These are phyloP conservation scores for Domatiomyces catenatus DNA, from an alignment of 2,329 filamentous ascomycete genomes.

Conservation along the genomic window DNA sequence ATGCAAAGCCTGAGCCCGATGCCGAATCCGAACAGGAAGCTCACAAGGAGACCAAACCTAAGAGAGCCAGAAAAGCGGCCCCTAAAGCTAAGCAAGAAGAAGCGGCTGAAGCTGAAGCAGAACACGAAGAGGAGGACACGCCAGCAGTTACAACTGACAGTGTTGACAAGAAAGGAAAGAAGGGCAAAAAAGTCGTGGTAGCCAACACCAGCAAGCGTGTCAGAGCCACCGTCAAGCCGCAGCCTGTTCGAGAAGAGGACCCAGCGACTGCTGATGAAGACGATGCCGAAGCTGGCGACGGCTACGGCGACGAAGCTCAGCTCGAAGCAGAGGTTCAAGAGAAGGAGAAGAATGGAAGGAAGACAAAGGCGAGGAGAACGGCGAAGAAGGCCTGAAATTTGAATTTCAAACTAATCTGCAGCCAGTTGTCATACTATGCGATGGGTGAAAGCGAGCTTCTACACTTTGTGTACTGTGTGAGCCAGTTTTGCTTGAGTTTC, in stretches of 20 bases:
- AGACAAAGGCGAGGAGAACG: constrained; percentile 4
- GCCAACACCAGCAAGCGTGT: neutral
- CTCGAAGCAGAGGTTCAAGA: constrained; percentile 16
- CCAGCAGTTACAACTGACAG: too few relatives aligned
- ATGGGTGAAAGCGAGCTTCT: too few relatives aligned
- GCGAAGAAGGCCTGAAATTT: neutral
- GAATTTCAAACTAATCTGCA: neutral
- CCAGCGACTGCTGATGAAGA: constrained; percentile 10
- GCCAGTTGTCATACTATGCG: too few relatives aligned
- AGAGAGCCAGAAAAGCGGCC: constrained; percentile 10
- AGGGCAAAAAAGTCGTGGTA: neutral
- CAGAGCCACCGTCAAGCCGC: constrained; percentile 3
- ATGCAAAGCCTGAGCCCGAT: neutral
- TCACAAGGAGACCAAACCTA: constrained; percentile 14
- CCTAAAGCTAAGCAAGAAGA: constrained; percentile 19
- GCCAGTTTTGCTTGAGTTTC: too few relatives aligned
- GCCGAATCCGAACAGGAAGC: neutral
- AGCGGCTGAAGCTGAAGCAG: constrained; percentile 7
- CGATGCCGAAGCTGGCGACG: constrained; percentile 33
- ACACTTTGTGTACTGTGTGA: too few relatives aligned
- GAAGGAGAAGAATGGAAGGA: constrained; percentile 15
- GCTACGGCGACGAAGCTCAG: constrained; percentile 24
- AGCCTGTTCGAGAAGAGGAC: constrained; percentile 1
- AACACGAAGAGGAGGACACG: constrained; percentile 17
- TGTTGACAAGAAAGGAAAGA: neutral